A percentile compares a stretch with the other conserved stretches of the same genome.
Conservation (phyloP, 352 stramenopile species). For the Pythium pyrilobum region DNA sequence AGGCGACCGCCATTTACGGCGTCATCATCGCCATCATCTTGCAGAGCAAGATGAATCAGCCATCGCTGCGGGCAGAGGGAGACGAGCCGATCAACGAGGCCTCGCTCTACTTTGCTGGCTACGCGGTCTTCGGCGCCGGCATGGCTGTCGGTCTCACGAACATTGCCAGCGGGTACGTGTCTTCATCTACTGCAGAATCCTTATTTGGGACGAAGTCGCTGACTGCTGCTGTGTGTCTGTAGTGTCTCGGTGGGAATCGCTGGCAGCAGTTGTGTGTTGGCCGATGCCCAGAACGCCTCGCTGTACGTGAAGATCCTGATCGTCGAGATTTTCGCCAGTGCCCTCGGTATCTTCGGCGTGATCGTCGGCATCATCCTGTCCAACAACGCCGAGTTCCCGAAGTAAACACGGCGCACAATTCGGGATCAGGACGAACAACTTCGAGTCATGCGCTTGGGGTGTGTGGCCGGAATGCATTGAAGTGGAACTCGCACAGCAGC, state of each 20-base stretch:
- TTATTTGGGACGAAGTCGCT: neutral
- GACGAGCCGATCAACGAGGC: constrained; percentile 74
- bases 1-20: constrained; percentile 99
- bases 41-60: constrained; percentile 94
- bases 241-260: constrained; percentile 97
- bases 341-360: constrained; percentile 98
- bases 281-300: constrained; percentile 96
- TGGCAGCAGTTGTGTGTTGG: constrained; percentile 96
- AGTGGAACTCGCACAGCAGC: too few species aligned
- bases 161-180: constrained; percentile 88
- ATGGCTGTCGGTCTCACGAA: constrained; percentile 98
- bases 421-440: neutral
- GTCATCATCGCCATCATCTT: constrained; percentile 99
- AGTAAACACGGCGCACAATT: constrained; percentile 30
- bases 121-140: constrained; percentile 96
- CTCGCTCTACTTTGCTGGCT: constrained; percentile 94
- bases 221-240: neutral
- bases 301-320: constrained; percentile 99
- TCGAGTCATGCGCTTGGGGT: too few species aligned
- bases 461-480: too few species aligned
- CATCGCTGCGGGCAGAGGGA: constrained; percentile 42
- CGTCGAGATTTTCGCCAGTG: constrained; percentile 99
- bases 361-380: constrained; percentile 99
- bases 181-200: neutral
- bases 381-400: constrained; percentile 94